Conservation (phyloP, 1,284 basidiomycete species). For the Cutaneotrichosporon daszewskae region DNA sequence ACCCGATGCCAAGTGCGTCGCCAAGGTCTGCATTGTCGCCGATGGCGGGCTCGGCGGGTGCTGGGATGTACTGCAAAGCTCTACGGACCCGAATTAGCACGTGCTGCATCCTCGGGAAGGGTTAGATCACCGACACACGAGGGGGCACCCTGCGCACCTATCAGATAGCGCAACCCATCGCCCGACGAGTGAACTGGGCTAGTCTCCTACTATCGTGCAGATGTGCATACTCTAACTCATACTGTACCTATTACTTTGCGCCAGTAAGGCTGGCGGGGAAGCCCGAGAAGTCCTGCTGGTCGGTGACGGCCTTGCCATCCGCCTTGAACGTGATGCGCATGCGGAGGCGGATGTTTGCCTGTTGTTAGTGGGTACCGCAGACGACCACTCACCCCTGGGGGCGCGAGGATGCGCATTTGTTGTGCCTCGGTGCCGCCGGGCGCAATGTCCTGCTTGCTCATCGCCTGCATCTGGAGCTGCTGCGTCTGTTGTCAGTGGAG, state of each 20-base stretch:
- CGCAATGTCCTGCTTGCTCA: constrained; percentile 74
- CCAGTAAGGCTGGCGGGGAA: constrained; percentile 74
- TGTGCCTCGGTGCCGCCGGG: constrained; percentile 85
- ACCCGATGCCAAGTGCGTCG: too few species aligned
- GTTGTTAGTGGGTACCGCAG: constrained; percentile 1
- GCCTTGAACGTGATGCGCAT: constrained; percentile 73
- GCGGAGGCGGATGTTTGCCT: constrained; percentile 79
- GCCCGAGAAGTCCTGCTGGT: constrained; percentile 89
- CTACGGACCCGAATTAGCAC: too few species aligned
- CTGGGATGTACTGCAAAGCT: too few species aligned
- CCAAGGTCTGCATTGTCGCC: too few species aligned
- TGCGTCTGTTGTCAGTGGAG: constrained; percentile 64
- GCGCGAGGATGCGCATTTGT: constrained; percentile 86
- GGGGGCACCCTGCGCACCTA: too few species aligned
- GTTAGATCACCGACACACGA: too few species aligned
- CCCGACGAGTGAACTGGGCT: too few species aligned
- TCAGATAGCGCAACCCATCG: too few species aligned
- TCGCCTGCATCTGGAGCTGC: constrained; percentile 96
- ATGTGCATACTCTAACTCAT: constrained; percentile 3
- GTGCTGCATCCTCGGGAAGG: too few species aligned
- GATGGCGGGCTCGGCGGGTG: too few species aligned
- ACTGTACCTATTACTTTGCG: constrained; percentile 16
- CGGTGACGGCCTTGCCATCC: constrained; percentile 67
- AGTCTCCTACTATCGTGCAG: too few species aligned
- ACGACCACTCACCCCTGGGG: constrained; percentile 64